phyloP scores from a whole-genome alignment of 108 stramenopile genomes.

The Nitzschia sp. region DNA sequence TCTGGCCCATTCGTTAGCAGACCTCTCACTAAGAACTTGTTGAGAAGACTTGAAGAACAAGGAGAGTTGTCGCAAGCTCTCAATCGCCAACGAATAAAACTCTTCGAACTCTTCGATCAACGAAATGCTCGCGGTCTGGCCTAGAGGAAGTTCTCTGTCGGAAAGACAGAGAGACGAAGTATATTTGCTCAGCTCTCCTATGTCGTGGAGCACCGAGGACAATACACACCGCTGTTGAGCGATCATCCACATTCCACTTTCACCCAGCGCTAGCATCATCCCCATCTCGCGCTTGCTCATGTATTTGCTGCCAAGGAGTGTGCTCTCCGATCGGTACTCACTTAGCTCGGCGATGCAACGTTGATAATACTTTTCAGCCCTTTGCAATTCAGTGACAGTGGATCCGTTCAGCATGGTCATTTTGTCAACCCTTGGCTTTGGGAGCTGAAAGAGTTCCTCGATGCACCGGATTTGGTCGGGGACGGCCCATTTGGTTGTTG shows the following conservation, averaged over 20 bases:
- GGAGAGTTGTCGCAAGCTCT: constrained; percentile 48
- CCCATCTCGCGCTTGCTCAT: constrained; percentile 78
- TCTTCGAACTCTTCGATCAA: constrained; percentile 40
- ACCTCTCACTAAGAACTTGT: constrained; percentile 16
- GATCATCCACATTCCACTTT: constrained; percentile 46
- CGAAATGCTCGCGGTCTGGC: constrained; percentile 33
- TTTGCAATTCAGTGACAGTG: constrained; percentile 30
- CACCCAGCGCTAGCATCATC: constrained; percentile 66
- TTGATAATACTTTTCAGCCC: constrained; percentile 70
- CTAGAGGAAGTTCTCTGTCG: constrained; percentile 35
- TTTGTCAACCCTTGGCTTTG: constrained; percentile 41
- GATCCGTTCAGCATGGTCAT: constrained; percentile 1
- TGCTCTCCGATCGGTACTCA: constrained; percentile 65
- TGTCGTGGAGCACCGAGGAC: constrained; percentile 11
- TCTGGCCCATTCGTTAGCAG: constrained; percentile 19
- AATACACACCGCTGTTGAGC: constrained; percentile 40
- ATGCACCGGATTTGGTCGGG: constrained; percentile 63
- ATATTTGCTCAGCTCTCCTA: constrained; percentile 3
- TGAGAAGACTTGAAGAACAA: constrained; percentile 46
- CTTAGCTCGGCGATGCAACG: constrained; percentile 62
- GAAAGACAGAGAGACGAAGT: background rate
- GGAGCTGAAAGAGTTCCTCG: constrained; percentile 66
- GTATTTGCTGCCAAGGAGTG: constrained; percentile 71
- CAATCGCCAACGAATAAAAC: constrained; percentile 30
- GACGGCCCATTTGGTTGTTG: constrained; percentile 71